Conservation (phyloP, 768 basidiomycete species). For the Leucocoprinus leucothites region DNA sequence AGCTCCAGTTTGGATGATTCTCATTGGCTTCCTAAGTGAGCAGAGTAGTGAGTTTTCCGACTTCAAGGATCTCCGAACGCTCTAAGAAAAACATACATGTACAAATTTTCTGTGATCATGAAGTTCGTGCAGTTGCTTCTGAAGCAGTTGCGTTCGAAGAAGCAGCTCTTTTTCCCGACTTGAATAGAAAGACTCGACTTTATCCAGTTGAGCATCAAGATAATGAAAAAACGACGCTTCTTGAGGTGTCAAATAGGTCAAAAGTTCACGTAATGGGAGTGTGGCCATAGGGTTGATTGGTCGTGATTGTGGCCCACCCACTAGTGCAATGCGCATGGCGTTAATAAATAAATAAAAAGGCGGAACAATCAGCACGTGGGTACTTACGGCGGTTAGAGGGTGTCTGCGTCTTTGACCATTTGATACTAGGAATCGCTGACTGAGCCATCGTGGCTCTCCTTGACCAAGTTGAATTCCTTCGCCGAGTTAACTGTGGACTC, state of each 20-base stretch:
- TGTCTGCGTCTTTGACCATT: not conserved
- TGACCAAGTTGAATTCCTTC: not conserved
- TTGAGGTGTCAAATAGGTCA: constrained; percentile 52
- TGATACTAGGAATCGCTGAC: not conserved
- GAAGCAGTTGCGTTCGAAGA: constrained; percentile 42
- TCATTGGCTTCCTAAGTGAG: constrained; percentile 18
- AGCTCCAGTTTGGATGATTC: constrained; percentile 15
- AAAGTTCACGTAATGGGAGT: constrained; percentile 42
- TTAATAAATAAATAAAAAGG: not conserved
- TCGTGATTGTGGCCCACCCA: not conserved
- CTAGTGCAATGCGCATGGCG: not conserved
- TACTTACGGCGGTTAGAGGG: constrained; percentile 14
- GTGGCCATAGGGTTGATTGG: constrained; percentile 21
- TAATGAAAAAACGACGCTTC: constrained; percentile 74
- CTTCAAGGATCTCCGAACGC: not conserved
- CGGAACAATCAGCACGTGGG: too few species aligned
- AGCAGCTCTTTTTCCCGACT: constrained; percentile 66
- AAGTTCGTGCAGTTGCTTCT: constrained; percentile 73
- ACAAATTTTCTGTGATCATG: constrained; percentile 61
- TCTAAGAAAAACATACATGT: constrained; percentile 38
- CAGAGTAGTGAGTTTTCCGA: not conserved
- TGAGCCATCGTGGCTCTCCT: constrained; percentile 3
- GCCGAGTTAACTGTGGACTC: not conserved
- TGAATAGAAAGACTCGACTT: constrained; percentile 81
- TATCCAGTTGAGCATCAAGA: constrained; percentile 77